These are phyloP conservation scores for Termitomyces sp. DNA, from an alignment of 1,284 basidiomycete genomes.

Conservation along the genomic window DNA sequence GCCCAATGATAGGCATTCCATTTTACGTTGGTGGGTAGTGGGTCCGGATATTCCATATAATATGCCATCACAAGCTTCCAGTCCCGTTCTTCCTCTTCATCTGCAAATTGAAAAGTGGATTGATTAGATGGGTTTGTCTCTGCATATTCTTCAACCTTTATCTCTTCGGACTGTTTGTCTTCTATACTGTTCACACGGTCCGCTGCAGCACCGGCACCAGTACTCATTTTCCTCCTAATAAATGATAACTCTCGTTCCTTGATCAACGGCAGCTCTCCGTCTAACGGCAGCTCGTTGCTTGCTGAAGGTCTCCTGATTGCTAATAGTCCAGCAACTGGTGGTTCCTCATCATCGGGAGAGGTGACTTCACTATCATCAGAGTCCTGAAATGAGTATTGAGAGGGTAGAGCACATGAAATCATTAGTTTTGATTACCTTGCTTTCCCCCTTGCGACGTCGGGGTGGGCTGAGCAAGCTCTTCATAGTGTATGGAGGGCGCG, in stretches of 20 bases:
- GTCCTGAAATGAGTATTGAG: not conserved
- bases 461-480: conserved; percentile 6
- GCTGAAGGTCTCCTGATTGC: not conserved
- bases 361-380: not conserved
- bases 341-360: not conserved
- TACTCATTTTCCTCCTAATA: not conserved
- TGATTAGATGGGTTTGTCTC: not conserved
- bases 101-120: not conserved
- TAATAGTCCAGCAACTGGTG: not conserved
- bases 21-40: not conserved
- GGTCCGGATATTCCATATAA: not conserved
- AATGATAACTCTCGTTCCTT: not conserved
- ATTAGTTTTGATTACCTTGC: not conserved
- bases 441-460: not conserved
- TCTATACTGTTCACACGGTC: not conserved
- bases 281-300: not conserved
- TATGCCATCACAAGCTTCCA: not conserved
- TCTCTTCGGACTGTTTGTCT: not conserved
- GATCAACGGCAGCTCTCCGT: not conserved
- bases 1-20: conserved; percentile 5
- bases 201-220: not conserved
- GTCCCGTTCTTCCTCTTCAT: not conserved
- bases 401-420: not conserved
- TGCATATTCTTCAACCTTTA: not conserved
- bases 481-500: conserved; percentile 1